Percentiles rank a stretch among this genome's conserved stretches.
Evolutionary conservation across 2,329 filamentous ascomycete species (phyloP).

Genomic region (Penicillium sp.): DNA sequence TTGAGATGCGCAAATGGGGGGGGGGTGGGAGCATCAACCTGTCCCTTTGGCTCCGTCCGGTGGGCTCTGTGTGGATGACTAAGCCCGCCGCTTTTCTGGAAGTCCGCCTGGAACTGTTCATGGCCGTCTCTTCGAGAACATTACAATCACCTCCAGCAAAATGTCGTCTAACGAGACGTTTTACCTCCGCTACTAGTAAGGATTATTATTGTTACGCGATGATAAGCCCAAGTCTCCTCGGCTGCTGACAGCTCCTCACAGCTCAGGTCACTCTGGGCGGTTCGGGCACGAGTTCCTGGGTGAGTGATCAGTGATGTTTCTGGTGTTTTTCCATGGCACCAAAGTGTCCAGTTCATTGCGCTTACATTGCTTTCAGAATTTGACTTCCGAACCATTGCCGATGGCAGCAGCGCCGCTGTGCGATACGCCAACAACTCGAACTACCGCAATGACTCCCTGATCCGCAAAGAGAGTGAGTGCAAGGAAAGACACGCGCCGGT

Average conservation of each 20-base stretch:
- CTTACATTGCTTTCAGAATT: slow-evolving; percentile 68
- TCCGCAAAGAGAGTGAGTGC: slow-evolving; percentile 94
- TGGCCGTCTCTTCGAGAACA: background rate
- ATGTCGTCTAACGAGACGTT: slow-evolving; percentile 81
- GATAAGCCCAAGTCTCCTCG: slow-evolving; percentile 39
- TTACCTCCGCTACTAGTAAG: slow-evolving; percentile 97
- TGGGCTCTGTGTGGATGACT: slow-evolving; percentile 50
- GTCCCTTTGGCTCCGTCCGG: slow-evolving; percentile 41
- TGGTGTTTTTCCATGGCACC: background rate
- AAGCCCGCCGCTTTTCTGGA: slow-evolving; percentile 36
- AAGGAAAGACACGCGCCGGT: background rate
- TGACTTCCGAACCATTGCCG: slow-evolving; percentile 88
- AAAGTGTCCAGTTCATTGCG: slow-evolving; percentile 18
- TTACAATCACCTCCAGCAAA: slow-evolving; percentile 15
- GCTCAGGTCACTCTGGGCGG: slow-evolving; percentile 94
- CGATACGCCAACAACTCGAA: slow-evolving; percentile 99
- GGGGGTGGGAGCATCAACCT: slow-evolving; percentile 40
- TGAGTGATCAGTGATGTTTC: slow-evolving; percentile 56
- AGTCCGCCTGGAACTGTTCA: slow-evolving; percentile 16
- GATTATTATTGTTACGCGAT: slow-evolving; percentile 11
- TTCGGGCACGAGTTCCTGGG: slow-evolving; percentile 98
- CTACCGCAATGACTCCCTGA: slow-evolving; percentile 97
- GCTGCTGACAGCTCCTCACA: slow-evolving; percentile 52
- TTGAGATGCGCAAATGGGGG: slow-evolving; percentile 31
- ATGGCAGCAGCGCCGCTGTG: slow-evolving; percentile 89